A percentile compares a stretch with the other conserved stretches of the same genome.
Conservation (phyloP, 2,329 filamentous ascomycete species). For the Laburnicola sp. region DNA sequence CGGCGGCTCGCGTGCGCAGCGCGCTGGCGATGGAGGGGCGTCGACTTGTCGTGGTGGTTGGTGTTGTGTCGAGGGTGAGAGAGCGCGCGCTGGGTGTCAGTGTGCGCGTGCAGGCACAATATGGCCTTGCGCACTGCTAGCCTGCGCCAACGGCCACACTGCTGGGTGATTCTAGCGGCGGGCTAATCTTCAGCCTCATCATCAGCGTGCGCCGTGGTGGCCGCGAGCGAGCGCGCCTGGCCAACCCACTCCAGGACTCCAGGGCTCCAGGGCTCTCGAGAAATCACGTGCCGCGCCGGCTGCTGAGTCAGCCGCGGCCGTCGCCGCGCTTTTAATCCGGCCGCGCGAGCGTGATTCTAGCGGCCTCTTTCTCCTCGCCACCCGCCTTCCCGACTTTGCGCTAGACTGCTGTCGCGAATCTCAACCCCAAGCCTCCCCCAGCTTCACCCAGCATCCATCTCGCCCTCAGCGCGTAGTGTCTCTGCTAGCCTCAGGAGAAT, state of each 20-base stretch:
- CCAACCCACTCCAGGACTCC: too few species aligned
- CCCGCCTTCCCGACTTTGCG: conserved; percentile 43
- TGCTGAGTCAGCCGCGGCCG: conserved; percentile 27
- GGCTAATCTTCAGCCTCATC: conserved; percentile 13
- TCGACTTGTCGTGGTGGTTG: not conserved
- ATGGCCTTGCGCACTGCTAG: conserved; percentile 1
- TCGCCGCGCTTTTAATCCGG: conserved; percentile 3
- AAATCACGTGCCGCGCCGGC: not conserved
- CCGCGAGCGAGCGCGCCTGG: too few species aligned
- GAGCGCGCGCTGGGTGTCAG: not conserved
- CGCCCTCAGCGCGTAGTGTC: conserved; percentile 4
- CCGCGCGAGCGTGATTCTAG: conserved; percentile 21
- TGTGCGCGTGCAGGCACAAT: not conserved
- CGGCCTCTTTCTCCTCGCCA: conserved; percentile 25
- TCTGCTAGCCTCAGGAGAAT: not conserved
- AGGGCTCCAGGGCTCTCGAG: too few species aligned
- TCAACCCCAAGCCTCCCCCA: conserved; percentile 24
- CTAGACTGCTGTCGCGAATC: conserved; percentile 45
- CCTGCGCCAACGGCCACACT: conserved; percentile 6
- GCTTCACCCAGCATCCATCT: conserved; percentile 5
- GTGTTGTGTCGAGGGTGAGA: not conserved
- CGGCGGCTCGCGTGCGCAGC: conserved; percentile 22
- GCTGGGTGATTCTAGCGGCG: conserved; percentile 9
- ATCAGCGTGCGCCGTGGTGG: not conserved
- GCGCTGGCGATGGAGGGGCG: not conserved